Evolutionary conservation across 2,329 filamentous ascomycete species (phyloP).

Genomic region (Fusarium avenaceum): DNA sequence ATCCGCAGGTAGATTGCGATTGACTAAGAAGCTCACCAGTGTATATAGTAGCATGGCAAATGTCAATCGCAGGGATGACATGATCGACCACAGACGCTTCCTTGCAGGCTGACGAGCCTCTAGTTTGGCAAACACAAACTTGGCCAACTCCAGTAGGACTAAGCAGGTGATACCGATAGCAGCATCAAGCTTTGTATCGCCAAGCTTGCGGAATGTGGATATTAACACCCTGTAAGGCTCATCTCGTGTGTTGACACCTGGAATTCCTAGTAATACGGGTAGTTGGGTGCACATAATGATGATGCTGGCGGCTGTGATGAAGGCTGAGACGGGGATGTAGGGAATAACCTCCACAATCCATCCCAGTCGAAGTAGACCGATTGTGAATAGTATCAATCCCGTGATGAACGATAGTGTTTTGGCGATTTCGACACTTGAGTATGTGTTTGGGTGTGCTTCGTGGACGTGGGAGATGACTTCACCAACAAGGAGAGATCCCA

Average conservation of each 20-base stretch:
- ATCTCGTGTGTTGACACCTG: slow-evolving; percentile 60
- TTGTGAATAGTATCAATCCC: slow-evolving; percentile 59
- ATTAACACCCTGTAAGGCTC: slow-evolving; percentile 60
- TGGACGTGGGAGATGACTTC: slow-evolving; percentile 59
- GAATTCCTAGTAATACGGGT: slow-evolving; percentile 60
- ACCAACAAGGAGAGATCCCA: slow-evolving; percentile 65
- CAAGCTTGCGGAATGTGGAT: slow-evolving; percentile 59
- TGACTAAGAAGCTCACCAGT: slow-evolving; percentile 77
- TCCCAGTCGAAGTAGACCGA: slow-evolving; percentile 63
- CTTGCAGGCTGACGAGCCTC: slow-evolving; percentile 71
- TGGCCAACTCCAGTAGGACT: slow-evolving; percentile 71
- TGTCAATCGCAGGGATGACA: slow-evolving; percentile 79
- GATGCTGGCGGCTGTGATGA: slow-evolving; percentile 65
- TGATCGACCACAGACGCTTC: slow-evolving; percentile 77
- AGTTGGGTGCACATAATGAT: slow-evolving; percentile 65
- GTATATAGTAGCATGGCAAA: slow-evolving; percentile 84
- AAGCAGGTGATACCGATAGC: slow-evolving; percentile 79
- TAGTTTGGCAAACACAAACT: slow-evolving; percentile 68
- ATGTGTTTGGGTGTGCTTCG: slow-evolving; percentile 52
- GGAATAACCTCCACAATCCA: slow-evolving; percentile 67
- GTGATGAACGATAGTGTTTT: slow-evolving; percentile 61
- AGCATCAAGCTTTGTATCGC: slow-evolving; percentile 71
- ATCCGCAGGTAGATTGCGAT: slow-evolving; percentile 64
- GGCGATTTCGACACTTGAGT: slow-evolving; percentile 58
- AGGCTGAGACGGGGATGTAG: slow-evolving; percentile 63